Evolutionary conservation across 768 basidiomycete genomes (phyloP), one percentile per base, ranked within the genome.

Genomic region (Trametes villosa): DNA sequence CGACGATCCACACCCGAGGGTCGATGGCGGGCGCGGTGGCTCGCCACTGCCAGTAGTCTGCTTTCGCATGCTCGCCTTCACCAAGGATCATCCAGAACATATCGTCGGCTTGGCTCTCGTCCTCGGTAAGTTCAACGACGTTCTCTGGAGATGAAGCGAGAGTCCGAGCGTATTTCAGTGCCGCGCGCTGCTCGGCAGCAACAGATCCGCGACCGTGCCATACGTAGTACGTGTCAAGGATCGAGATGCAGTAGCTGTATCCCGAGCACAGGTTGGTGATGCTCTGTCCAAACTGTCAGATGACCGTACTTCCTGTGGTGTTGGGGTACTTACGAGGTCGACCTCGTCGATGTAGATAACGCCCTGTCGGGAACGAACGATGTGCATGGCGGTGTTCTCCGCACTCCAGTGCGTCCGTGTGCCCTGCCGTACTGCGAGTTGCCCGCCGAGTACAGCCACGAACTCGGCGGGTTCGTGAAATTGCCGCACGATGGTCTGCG

Each of bases 31-130:
- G 18, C 66, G 70, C 55, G 7, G 45, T 13, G 26, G 73, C 72
- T 66, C 88, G 81, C 89, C 91, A 94, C 68, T 72, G 82, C 92
- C 92, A 94, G 71, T 93, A 88, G 65, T 93, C 85, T 1, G 92
- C 92, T 42, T 82, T 86, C 3, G 91, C 91, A 69, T 86, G 92
- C 2, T 82, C 81, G 2, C 85, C 80, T 24, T 90, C 84, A n/a
- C 92, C 92, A 3, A 94, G 78, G 36, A 90, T 82, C 84, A 91
- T 86, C 89, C 92, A 92, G 69, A 94, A 92, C 83, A 92, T 86
- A 60, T 92, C 89, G 54, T 92, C 87, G 17, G 79, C 48, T 40
- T 88, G 87, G 53, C 79, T 80, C 65, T 84, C 82, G n/a, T 84
- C 83, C 66, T 94, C 90, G 1, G 72, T 62, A 9, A 93, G 79